Base-by-base conservation (phyloP, 495 filamentous ascomycete species). In the Astrocystis sublimbata region DNA sequence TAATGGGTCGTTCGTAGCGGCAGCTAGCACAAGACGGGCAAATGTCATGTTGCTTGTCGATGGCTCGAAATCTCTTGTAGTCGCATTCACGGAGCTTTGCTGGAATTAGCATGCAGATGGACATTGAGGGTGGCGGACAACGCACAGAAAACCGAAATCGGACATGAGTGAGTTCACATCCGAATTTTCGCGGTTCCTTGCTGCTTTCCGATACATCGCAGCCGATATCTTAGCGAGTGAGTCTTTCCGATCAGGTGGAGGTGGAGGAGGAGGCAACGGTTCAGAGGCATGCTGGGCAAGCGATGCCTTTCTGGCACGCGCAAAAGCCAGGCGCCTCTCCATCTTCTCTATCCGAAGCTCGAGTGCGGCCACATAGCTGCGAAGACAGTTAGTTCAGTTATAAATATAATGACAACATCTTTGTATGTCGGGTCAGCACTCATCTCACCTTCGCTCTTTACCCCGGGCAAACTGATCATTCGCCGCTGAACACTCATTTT, bases 401-500 rank as follows among this genome's bases (percentile, higher is more conserved):
- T 64, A 45, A 26, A 24, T 15, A 8, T 38, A 8, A 63, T 31
- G 35, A 6, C 17, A 9, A 23, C 15, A 21, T 30, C 10, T 55
- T 31, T 17, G n/a, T 49, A 24, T 23, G 26, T n/a, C n/a, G n/a
- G 35, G n/a, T 13, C 7, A 28, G 42, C 4, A 40, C 8, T 38
- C n/a, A 30, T 66, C 70, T 68, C 61, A 81, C 83, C 83, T 97
- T 66, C 93, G 82, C 71, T 98, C 93, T 75, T 96, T 97, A 26
- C 93, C 93, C 59, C 89, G 85, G 13, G 93, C 92, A 73, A 97
- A 96, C 73, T 96, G 90, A 69, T 97, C 93, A 61, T 91, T 96
- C 2, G 92, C 91, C 38, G 91, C 90, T n/a, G 92, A 93, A 72
- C 93, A 98, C 63, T 91, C 90, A 64, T 81, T 84, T 42, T 87